phyloP scores from a whole-genome alignment of 345 rosid genomes.

The Gossypium stocksii region DNA sequence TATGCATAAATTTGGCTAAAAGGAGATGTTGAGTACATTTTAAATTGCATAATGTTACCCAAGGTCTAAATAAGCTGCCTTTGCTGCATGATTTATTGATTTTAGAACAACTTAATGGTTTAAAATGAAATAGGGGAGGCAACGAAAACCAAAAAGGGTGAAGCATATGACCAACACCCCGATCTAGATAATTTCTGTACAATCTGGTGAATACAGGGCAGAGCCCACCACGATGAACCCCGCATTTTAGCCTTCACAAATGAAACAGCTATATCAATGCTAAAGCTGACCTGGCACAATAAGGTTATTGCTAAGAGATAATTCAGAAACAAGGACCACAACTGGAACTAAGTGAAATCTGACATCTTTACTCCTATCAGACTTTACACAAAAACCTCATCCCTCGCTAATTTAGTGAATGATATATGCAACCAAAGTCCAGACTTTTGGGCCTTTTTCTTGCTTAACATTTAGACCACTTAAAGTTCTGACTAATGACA shows the following conservation, averaged over 20 bases:
- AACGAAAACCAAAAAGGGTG: too few relatives aligned
- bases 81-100: too few relatives aligned
- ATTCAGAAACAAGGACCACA: neutral
- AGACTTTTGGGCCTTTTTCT: neutral
- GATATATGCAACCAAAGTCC: neutral
- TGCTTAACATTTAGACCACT: constrained; percentile 1
- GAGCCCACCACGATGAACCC: constrained; percentile 68
- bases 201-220: too few relatives aligned
- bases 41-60: too few relatives aligned
- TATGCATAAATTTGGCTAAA: too few relatives aligned
- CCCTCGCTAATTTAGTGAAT: neutral
- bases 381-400: neutral
- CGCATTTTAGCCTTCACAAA: constrained; percentile 62
- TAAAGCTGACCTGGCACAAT: neutral
- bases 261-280: neutral
- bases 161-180: too few relatives aligned
- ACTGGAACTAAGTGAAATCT: neutral
- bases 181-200: too few relatives aligned
- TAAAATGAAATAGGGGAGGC: too few relatives aligned
- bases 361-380: neutral
- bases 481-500: neutral
- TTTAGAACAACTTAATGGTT: too few relatives aligned
- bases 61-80: too few relatives aligned
- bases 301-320: neutral
- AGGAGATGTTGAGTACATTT: too few relatives aligned